Evolutionary conservation across 176 grass and related monocot species (phyloP), one percentile per base, ranked within the genome.

Genomic region (Bothriochloa decipiens): DNA sequence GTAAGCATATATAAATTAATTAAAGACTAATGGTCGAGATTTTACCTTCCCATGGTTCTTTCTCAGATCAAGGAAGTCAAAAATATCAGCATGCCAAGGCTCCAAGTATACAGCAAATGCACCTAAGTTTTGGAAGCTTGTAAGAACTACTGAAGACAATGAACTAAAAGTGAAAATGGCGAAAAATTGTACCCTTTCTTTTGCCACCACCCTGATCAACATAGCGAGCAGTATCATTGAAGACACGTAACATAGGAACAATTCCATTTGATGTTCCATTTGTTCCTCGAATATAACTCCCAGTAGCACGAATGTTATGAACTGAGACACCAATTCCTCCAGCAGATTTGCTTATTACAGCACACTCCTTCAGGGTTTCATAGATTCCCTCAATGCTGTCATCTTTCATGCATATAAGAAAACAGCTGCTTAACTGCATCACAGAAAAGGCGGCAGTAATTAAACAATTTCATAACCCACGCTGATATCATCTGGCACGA

Each of bases 121-220:
- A 88, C 96, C 95, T 98, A 86, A 14, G 36, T 41, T 80, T 71
- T 49, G 43, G 17, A 41, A 79, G 17, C 50, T 7, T 11, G 6
- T 69, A 27, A 85, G 73, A 68, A 86, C 60, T 67, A 65, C n/a
- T 77, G 22, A 37, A 77, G n/a, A 41, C 22, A 1, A 45, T 36
- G 23, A 37, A 82, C 36, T 33, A 69, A 10, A 35, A 12, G 32
- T 50, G 25, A 62, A 43, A 74, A 22, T 29, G 3, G 46, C 41
- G 43, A 63, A 1, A 47, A 14, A 29, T 18, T 81, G 57, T 90
- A 98, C 96, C 93, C 75, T 92, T 98, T 81, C 96, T 90, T 90
- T 98, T 98, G 80, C 96, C 96, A 47, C 96, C 96, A 0, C 96
- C 96, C 72, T 98, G 93, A 94, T 98, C 96, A 81, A 98, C 96